Evolutionary conservation across 2,329 filamentous ascomycete species (phyloP).

Genomic region (Clarireedia hainanense): DNA sequence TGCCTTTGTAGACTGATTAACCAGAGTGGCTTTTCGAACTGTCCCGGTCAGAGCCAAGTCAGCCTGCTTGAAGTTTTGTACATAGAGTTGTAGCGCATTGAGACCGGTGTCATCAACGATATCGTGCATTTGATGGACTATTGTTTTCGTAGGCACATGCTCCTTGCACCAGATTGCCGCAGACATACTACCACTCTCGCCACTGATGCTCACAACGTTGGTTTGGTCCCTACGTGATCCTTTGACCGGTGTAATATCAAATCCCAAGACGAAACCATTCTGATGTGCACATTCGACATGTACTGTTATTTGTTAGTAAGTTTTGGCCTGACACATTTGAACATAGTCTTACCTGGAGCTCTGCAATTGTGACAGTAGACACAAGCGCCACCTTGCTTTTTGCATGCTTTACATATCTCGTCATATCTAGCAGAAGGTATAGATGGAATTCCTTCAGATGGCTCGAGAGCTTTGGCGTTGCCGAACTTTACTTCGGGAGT

Average conservation of each 20-base stretch:
- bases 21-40: conserved; percentile 74
- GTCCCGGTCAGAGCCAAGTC: conserved; percentile 86
- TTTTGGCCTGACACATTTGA: neutral
- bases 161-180: conserved; percentile 88
- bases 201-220: conserved; percentile 71
- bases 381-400: conserved; percentile 67
- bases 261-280: conserved; percentile 74
- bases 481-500: conserved; percentile 90
- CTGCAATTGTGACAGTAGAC: conserved; percentile 73
- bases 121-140: conserved; percentile 74
- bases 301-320: conserved; percentile 33
- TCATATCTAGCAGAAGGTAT: conserved; percentile 62
- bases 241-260: conserved; percentile 86
- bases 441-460: conserved; percentile 82
- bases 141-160: conserved; percentile 64
- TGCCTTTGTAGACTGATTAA: conserved; percentile 33
- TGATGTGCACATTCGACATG: conserved; percentile 90
- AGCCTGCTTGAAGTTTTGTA: conserved; percentile 87
- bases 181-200: conserved; percentile 75
- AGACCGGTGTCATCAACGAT: conserved; percentile 60
- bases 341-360: conserved; percentile 31
- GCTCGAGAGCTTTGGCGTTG: conserved; percentile 70
- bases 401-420: conserved; percentile 78
- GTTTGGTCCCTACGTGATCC: conserved; percentile 75
- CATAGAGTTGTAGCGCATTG: conserved; percentile 79